phyloP scores from a whole-genome alignment of 2,329 filamentous ascomycete genomes.

The Penicillium nordicum region DNA sequence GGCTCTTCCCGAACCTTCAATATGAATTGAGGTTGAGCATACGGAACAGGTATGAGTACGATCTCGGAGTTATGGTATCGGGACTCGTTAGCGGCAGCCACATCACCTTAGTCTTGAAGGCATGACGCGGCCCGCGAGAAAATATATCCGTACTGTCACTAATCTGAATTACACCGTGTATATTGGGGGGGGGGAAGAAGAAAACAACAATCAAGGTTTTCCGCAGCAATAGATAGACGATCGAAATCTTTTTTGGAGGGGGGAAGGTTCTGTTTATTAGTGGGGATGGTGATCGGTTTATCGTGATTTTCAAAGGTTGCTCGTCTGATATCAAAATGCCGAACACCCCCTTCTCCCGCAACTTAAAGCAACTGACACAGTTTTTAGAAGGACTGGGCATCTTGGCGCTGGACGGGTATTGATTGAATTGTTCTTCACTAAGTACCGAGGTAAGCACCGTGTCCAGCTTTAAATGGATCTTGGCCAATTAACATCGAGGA shows the following conservation, averaged over 20 bases:
- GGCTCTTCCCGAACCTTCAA: background rate
- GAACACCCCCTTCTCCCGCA: background rate
- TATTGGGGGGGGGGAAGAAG: background rate
- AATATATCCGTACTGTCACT: slow-evolving; percentile 11
- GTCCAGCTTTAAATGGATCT: background rate
- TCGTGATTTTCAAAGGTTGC: background rate
- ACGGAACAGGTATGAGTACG: background rate
- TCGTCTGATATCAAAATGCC: background rate
- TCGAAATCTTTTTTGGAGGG: background rate
- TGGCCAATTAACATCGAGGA: background rate
- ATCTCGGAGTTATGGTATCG: background rate
- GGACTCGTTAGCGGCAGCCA: slow-evolving; percentile 8
- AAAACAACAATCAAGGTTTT: background rate
- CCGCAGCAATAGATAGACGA: background rate
- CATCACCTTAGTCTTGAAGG: background rate
- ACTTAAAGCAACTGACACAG: background rate
- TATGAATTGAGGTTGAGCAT: background rate
- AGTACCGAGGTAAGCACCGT: background rate
- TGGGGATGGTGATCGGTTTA: background rate
- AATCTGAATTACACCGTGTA: background rate
- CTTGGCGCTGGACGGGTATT: slow-evolving; percentile 2
- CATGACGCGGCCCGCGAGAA: slow-evolving; percentile 14
- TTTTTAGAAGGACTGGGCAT: background rate
- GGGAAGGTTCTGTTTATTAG: background rate
- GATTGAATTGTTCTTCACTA: background rate